Percentiles rank a stretch among this genome's conserved stretches.
Conservation (phyloP, 345 rosid species). For the Corchorus olitorius region DNA sequence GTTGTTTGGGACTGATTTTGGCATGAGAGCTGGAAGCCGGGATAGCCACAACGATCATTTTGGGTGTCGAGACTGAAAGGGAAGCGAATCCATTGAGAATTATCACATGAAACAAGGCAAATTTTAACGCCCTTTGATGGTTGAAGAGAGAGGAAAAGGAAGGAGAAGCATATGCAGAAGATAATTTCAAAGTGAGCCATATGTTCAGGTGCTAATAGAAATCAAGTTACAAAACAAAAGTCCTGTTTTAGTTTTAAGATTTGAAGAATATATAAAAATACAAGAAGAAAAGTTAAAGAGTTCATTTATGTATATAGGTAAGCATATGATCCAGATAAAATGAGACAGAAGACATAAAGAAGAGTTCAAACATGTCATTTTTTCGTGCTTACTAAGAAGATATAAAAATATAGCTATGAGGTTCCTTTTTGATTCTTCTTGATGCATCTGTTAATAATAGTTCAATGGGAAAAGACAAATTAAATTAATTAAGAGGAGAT, state of each 20-base stretch:
- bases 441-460: no score
- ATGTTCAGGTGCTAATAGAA: neutral
- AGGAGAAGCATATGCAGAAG: neutral
- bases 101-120: neutral
- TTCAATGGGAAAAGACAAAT: no score
- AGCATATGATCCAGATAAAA: neutral
- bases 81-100: neutral
- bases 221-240: no score
- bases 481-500: no score
- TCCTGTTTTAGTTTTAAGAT: neutral
- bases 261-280: neutral
- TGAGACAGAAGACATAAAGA: neutral
- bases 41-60: conserved; percentile 19
- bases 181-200: neutral
- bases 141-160: neutral
- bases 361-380: conserved; percentile 8
- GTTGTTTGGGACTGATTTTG: neutral
- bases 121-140: neutral
- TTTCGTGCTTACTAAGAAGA: neutral
- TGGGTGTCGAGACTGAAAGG: conserved; percentile 12
- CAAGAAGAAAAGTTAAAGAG: neutral
- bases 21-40: conserved; percentile 21
- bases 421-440: no score
- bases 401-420: neutral
- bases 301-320: neutral